Evolutionary conservation across 192 early-diverging fungal genomes (phyloP).

Genomic region (Kickxella alabastrina): DNA sequence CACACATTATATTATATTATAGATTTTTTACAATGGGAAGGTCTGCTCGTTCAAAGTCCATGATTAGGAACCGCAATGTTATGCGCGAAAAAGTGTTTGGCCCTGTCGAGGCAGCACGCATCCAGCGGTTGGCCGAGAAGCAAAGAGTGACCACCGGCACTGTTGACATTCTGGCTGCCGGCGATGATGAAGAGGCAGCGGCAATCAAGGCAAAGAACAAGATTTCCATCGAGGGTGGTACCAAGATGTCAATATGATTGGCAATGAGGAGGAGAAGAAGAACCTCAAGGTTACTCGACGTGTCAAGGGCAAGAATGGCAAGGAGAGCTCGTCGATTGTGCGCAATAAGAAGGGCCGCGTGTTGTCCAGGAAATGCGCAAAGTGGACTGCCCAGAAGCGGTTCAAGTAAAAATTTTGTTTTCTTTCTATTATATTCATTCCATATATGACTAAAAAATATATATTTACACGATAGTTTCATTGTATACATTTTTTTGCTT

Average conservation of each 20-base stretch:
- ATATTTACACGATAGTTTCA: too few relatives aligned
- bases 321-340: slow-evolving; percentile 7
- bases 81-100: slow-evolving; percentile 40
- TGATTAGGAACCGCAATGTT: slow-evolving; percentile 36
- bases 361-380: slow-evolving; percentile 13
- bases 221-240: background rate
- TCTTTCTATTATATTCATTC: too few relatives aligned
- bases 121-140: slow-evolving; percentile 42
- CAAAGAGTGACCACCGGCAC: slow-evolving; percentile 9
- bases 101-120: slow-evolving; percentile 36
- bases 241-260: too few relatives aligned
- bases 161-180: slow-evolving; percentile 6
- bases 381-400: slow-evolving; percentile 29
- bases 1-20: slow-evolving; percentile 4
- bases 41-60: slow-evolving; percentile 44
- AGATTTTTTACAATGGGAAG: slow-evolving; percentile 20
- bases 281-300: too few relatives aligned
- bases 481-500: too few relatives aligned
- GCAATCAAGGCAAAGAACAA: background rate
- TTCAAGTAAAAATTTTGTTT: slow-evolving; percentile 14
- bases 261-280: too few relatives aligned
- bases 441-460: too few relatives aligned
- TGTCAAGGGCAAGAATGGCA: slow-evolving; percentile 1
- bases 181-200: slow-evolving; percentile 2
- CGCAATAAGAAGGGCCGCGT: slow-evolving; percentile 38